phyloP scores from a whole-genome alignment of 164 flowering plant genomes.

The Vitis rotundifolia region DNA sequence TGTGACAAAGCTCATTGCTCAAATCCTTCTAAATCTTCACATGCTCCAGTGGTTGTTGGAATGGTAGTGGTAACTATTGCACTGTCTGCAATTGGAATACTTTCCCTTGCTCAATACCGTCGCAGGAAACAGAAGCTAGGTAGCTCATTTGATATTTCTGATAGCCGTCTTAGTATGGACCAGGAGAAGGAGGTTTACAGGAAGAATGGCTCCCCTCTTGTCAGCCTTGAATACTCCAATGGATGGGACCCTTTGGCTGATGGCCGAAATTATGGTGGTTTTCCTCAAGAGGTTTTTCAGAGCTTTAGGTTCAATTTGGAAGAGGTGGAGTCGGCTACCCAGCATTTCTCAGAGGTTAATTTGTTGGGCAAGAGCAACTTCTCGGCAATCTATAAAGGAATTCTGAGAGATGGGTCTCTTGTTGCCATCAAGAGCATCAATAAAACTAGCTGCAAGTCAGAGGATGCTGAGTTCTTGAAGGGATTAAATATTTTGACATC shows the following conservation, averaged over 20 bases:
- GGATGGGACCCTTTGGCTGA: constrained; percentile 69
- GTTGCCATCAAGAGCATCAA: constrained; percentile 52
- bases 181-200: constrained; percentile 30
- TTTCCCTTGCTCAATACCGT: constrained; percentile 37
- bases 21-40: constrained; percentile 23
- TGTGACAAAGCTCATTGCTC: constrained; percentile 41
- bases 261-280: constrained; percentile 28
- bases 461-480: constrained; percentile 57
- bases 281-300: constrained; percentile 40
- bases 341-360: constrained; percentile 55
- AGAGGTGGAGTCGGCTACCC: constrained; percentile 65
- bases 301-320: constrained; percentile 55
- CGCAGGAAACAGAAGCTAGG: constrained; percentile 53
- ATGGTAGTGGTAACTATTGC: constrained; percentile 25
- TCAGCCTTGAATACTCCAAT: constrained; percentile 58
- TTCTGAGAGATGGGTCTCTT: constrained; percentile 55
- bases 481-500: constrained; percentile 50
- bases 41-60: constrained; percentile 33
- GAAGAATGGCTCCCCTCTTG: constrained; percentile 58
- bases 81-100: constrained; percentile 28
- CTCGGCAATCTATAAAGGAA: constrained; percentile 49
- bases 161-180: constrained; percentile 34
- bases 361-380: constrained; percentile 58
- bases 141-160: constrained; percentile 23
- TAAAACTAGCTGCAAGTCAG: constrained; percentile 57